These are phyloP conservation scores for Austroboletus festivus DNA, from an alignment of 768 basidiomycete genomes.

Conservation along the genomic window DNA sequence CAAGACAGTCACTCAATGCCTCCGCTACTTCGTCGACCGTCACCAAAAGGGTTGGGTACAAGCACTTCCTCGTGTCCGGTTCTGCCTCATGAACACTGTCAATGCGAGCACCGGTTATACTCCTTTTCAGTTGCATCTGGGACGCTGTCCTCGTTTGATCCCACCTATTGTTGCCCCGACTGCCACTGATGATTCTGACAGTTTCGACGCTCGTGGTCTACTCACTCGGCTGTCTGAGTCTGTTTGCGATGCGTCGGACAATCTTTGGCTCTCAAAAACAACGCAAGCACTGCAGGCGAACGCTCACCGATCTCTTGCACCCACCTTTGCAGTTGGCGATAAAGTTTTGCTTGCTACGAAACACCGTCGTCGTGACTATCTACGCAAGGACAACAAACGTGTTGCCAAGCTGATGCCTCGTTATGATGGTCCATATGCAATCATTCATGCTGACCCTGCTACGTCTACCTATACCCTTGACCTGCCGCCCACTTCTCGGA, in stretches of 20 bases:
- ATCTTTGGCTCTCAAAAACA: background rate
- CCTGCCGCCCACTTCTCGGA: too few relatives aligned
- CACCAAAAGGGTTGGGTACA: constrained; percentile 29
- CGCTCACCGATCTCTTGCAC: background rate
- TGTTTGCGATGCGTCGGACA: background rate
- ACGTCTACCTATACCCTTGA: too few relatives aligned
- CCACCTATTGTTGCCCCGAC: background rate
- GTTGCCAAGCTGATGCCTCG: too few relatives aligned
- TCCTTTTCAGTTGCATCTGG: constrained; percentile 1
- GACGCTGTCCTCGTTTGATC: background rate
- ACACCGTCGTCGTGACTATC: too few relatives aligned
- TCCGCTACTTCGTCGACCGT: background rate
- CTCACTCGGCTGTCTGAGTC: background rate
- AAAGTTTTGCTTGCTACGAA: too few relatives aligned
- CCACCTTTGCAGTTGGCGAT: too few relatives aligned
- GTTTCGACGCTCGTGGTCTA: background rate
- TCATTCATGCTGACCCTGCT: too few relatives aligned
- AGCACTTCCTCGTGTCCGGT: constrained; percentile 27
- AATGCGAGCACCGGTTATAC: background rate
- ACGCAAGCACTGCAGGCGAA: background rate
- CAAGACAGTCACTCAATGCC: constrained; percentile 10
- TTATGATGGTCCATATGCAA: too few relatives aligned
- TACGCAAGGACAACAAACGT: too few relatives aligned
- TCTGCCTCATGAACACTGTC: constrained; percentile 12
- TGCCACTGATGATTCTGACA: background rate